Base-by-base conservation (phyloP, 208 protist genomes). In the Trypanosoma mega region DNA sequence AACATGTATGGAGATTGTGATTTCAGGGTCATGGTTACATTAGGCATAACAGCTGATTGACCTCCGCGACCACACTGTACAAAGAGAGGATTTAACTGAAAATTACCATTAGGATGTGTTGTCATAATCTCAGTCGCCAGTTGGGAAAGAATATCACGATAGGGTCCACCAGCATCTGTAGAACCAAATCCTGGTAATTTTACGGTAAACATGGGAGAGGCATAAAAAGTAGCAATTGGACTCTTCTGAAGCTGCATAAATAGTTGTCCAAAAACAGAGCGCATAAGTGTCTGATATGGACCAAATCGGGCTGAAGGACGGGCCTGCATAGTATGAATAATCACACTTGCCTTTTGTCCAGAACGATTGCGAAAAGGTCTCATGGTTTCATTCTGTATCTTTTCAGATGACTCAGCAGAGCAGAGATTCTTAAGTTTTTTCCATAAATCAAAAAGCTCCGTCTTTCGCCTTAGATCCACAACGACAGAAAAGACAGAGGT, bases 51-150 rank as follows among this genome's bases (percentile, higher is more conserved):
- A 0, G 67, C 80, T 4, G 78, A 66, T 16, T 76, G 73, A 2
- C 77, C 81, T 12, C 73, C 78, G 43, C 83, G 77, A 7, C 86
- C 85, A 63, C 73, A 87, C 37, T 80, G 76, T 20, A 78, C 71
- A 31, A 98, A 97, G 20, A 98, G 74, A 27, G 93, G 90, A 63
- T 96, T 96, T 60, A 89, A 47, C 72, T 96, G 86, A 68, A 86
- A 94, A 26, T 65, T 58, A 18, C 74, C 76, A 57, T 71, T 85
- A 6, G 90, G 90, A 71, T 96, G 86, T 36, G 73, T 68, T 12
- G 86, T 89, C 82, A 91, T 91, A 58, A 96, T 92, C 62, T 96
- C 90, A 12, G 78, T 78, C 20, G 90, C 86, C 14, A 96, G 68
- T 58, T 93, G 90, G 1, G 89, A 90, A 16, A 97, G 76, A 21